Percentiles rank a stretch among this genome's conserved stretches.
phyloP scores from a whole-genome alignment of 345 rosid species.

The Syzygium aqueum region DNA sequence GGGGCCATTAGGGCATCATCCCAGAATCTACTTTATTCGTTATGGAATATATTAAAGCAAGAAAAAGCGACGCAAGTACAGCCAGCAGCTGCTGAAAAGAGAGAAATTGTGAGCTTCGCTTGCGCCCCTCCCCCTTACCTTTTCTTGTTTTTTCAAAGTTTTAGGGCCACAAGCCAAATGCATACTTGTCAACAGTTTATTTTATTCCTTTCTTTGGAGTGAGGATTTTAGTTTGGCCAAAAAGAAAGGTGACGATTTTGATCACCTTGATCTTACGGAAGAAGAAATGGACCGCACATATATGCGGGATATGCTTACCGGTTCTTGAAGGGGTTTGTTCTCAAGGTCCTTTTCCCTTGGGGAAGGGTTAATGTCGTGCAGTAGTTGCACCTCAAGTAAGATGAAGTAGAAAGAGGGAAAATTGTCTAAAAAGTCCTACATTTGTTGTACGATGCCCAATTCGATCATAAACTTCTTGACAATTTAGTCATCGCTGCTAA shows the following conservation, averaged over 20 bases:
- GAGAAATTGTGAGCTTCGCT: background rate
- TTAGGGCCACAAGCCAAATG: background rate
- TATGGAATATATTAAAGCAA: constrained; percentile 4
- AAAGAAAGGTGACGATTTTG: background rate
- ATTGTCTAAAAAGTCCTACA: background rate
- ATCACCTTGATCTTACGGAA: background rate
- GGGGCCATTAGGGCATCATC: constrained; percentile 1
- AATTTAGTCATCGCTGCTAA: no score
- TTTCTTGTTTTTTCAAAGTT: background rate
- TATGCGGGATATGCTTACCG: background rate
- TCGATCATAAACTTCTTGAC: background rate
- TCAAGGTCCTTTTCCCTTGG: background rate
- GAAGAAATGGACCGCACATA: background rate
- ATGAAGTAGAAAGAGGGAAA: background rate
- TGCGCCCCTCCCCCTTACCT: background rate
- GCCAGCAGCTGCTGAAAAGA: constrained; percentile 1
- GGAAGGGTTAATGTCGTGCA: background rate
- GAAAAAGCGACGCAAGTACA: background rate
- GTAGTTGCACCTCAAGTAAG: no score
- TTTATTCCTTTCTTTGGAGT: background rate
- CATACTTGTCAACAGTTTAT: background rate
- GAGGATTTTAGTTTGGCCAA: background rate
- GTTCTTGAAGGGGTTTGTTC: background rate
- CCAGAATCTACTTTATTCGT: constrained; percentile 7
- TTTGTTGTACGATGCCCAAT: fast-evolving